Evolutionary conservation across 2,329 filamentous ascomycete genomes (phyloP).

Genomic region (Trichophyton rubrum): DNA sequence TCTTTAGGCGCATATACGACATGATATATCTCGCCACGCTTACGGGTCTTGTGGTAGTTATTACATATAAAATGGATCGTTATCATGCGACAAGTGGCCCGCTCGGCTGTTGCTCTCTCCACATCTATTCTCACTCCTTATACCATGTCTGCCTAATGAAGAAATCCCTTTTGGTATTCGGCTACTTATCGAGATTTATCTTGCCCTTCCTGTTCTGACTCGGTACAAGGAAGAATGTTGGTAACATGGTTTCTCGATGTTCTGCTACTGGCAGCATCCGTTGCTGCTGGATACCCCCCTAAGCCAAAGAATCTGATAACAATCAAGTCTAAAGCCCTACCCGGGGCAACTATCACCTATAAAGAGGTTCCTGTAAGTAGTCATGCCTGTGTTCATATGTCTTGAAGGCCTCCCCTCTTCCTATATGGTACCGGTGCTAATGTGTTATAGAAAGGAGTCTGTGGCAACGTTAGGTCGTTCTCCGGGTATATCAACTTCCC

Average conservation of each 20-base stretch:
- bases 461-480: slow-evolving; percentile 3
- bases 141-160: neutral
- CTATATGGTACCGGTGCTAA: neutral
- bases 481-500: slow-evolving; percentile 4
- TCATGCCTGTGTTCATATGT: neutral
- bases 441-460: neutral
- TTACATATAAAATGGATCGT: neutral
- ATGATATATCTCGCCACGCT: neutral
- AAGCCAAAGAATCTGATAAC: neutral
- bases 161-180: neutral
- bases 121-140: neutral
- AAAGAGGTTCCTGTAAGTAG: neutral
- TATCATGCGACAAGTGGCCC: neutral
- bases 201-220: neutral
- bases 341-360: slow-evolving; percentile 1
- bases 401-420: neutral
- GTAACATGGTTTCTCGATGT: neutral
- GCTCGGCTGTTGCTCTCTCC: neutral
- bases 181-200: neutral
- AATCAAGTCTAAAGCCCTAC: neutral
- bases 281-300: neutral
- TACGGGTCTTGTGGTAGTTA: neutral
- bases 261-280: neutral
- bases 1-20: neutral
- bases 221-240: neutral